These are phyloP conservation scores for Arachnomyces sp. DNA, from an alignment of 2,329 filamentous ascomycete genomes.

Conservation along the genomic window DNA sequence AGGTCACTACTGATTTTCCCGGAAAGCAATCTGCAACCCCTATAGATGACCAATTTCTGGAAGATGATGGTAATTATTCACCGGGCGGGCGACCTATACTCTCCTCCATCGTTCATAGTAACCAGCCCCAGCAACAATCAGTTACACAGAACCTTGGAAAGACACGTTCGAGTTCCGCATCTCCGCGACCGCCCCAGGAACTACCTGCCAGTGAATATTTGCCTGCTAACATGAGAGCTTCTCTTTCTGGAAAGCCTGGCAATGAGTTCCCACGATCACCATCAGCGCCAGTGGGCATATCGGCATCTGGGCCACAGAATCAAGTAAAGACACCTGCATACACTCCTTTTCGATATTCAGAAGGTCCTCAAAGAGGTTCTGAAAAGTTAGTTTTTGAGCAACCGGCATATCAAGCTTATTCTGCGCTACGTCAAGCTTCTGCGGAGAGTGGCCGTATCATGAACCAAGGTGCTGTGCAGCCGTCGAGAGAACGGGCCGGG, in stretches of 20 bases:
- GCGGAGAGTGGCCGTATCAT: conserved; percentile 38
- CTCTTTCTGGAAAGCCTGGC: conserved; percentile 10
- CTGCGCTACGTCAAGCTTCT: conserved; percentile 38
- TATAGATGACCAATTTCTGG: background rate
- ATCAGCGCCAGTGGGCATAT: conserved; percentile 14
- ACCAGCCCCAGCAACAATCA: conserved; percentile 8
- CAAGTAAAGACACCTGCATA: conserved; percentile 25
- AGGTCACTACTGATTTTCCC: too few species aligned
- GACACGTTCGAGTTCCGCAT: conserved; percentile 21
- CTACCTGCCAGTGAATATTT: background rate
- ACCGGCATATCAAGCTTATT: conserved; percentile 42
- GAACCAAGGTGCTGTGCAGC: conserved; percentile 23
- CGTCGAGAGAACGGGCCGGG: conserved; percentile 12
- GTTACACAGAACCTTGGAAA: conserved; percentile 16
- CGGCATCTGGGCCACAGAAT: too few species aligned
- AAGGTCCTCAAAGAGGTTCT: conserved; percentile 35
- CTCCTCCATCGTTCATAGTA: conserved; percentile 16
- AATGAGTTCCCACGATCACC: conserved; percentile 14
- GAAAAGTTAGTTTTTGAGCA: conserved; percentile 31
- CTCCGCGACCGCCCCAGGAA: conserved; percentile 4
- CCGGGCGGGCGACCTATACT: conserved; percentile 47
- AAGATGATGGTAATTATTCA: conserved; percentile 39
- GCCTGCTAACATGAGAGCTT: conserved; percentile 6
- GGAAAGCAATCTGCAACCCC: too few species aligned
- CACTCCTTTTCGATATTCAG: conserved; percentile 39